Conservation (phyloP, 257 asterid species). For the Gynochthodes officinalis region DNA sequence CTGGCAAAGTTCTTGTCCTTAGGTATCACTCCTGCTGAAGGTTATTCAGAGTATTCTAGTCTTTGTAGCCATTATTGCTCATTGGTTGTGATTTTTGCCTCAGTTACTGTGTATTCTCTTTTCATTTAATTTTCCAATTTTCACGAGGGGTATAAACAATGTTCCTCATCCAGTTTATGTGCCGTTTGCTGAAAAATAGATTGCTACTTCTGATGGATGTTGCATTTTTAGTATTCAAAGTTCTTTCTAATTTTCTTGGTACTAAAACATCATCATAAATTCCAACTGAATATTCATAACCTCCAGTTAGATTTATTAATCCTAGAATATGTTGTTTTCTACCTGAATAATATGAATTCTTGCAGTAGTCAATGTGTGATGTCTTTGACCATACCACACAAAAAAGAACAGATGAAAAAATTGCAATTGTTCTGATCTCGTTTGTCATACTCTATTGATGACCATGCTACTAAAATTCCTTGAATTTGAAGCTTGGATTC, state of each 20-base stretch:
- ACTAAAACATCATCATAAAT: too few species aligned
- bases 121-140: neutral
- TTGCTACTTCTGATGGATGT: neutral
- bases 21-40: neutral
- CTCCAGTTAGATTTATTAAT: neutral
- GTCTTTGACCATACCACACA: too few species aligned
- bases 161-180: neutral
- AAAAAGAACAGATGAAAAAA: neutral
- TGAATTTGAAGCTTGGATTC: neutral
- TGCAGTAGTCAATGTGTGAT: too few species aligned
- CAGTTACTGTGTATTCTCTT: neutral
- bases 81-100: neutral
- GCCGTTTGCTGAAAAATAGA: neutral
- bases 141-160: neutral
- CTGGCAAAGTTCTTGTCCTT: neutral
- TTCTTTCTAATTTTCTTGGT: too few species aligned
- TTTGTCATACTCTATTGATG: neutral
- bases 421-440: neutral
- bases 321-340: neutral
- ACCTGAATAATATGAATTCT: too few species aligned
- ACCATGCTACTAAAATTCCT: neutral
- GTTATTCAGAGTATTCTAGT: neutral
- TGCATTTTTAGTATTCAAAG: neutral
- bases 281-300: neutral
- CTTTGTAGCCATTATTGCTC: neutral